These are phyloP conservation scores for Dendrobium chrysotoxum DNA, from an alignment of 106 monocot species.

Conservation along the genomic window DNA sequence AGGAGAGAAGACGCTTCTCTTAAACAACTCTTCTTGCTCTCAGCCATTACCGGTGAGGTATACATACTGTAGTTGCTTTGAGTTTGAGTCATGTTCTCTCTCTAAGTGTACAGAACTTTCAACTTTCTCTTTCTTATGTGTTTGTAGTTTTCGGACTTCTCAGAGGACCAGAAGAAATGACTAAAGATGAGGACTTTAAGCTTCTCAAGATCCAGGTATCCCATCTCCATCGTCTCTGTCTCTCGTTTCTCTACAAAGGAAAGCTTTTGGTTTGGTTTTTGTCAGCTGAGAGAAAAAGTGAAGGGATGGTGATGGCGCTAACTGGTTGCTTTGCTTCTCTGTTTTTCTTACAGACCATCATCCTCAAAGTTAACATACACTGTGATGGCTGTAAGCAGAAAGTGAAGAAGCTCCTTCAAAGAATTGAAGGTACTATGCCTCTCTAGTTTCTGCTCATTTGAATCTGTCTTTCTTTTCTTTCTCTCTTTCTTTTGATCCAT, in stretches of 20 bases:
- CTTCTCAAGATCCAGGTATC: slow-evolving; percentile 34
- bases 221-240: neutral
- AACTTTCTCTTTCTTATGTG: neutral
- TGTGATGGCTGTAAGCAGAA: slow-evolving; percentile 40
- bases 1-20: neutral
- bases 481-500: too few relatives aligned
- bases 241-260: neutral
- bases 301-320: neutral
- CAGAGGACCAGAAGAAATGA: slow-evolving; percentile 10
- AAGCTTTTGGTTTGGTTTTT: neutral
- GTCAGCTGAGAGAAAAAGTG: neutral
- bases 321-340: neutral
- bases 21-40: neutral
- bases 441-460: neutral
- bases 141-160: neutral
- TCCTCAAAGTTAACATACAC: slow-evolving; percentile 36
- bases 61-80: neutral
- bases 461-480: neutral
- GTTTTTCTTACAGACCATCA: slow-evolving; percentile 13
- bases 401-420: slow-evolving; percentile 33
- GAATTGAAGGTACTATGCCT: slow-evolving; percentile 23
- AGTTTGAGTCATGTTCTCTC: neutral
- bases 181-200: slow-evolving; percentile 31
- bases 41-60: neutral
- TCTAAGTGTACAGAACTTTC: neutral